Percentiles rank a stretch among this genome's conserved stretches.
Conservation (phyloP, 176 grass and related monocot genomes). For the Oryza longistaminata region DNA sequence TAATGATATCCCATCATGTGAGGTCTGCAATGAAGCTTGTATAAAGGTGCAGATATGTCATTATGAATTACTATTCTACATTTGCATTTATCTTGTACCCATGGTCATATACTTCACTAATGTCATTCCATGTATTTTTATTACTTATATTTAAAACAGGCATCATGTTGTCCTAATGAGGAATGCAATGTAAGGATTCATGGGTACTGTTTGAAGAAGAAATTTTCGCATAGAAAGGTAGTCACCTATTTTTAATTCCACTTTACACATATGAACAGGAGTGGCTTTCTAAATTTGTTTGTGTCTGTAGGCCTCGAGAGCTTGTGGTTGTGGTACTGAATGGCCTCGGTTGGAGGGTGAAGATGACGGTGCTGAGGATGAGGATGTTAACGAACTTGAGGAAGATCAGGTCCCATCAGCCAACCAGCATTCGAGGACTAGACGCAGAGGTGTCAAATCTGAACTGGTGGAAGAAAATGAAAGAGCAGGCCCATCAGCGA, state of each 20-base stretch:
- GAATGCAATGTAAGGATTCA: constrained; percentile 82
- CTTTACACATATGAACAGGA: constrained; percentile 7
- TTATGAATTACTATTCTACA: not conserved
- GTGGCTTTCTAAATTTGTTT: constrained; percentile 1
- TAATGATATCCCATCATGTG: constrained; percentile 76
- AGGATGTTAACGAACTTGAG: constrained; percentile 22
- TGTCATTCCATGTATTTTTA: not conserved
- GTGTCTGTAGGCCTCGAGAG: constrained; percentile 55
- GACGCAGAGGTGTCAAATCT: constrained; percentile 38
- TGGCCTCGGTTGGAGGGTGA: constrained; percentile 60
- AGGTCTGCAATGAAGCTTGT: constrained; percentile 89
- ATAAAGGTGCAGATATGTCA: constrained; percentile 59
- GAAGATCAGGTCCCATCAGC: constrained; percentile 33
- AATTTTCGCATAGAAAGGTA: constrained; percentile 70
- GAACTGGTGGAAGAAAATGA: constrained; percentile 44
- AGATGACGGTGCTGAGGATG: constrained; percentile 27
- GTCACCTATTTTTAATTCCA: not conserved
- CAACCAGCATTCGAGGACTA: constrained; percentile 33
- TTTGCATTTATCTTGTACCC: not conserved
- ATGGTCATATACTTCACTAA: not conserved
- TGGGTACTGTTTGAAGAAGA: constrained; percentile 84
- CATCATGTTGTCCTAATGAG: constrained; percentile 66
- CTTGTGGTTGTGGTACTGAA: constrained; percentile 64
- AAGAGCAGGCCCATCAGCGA: constrained; percentile 4
- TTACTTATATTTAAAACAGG: constrained; percentile 47